These are phyloP conservation scores for Parsonsia alboflavescens DNA, from an alignment of 257 asterid species.

Conservation along the genomic window DNA sequence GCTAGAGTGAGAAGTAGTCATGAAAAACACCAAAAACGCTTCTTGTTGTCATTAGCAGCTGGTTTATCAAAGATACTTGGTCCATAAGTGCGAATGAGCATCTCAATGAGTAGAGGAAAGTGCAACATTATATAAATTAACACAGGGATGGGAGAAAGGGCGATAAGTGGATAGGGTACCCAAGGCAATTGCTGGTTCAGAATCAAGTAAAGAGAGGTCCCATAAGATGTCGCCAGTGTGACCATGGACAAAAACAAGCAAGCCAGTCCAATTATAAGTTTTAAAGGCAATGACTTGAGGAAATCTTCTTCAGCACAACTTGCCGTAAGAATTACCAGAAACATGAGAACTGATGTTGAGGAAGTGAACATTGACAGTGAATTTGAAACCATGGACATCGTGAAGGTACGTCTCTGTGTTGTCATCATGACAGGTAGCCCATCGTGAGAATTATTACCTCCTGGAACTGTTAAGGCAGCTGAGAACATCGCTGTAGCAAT, in stretches of 20 bases:
- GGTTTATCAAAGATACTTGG: slow-evolving; percentile 20
- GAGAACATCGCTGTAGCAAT: slow-evolving; percentile 34
- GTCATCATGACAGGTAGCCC: slow-evolving; percentile 25
- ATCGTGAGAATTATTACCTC: slow-evolving; percentile 16
- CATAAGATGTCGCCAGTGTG: slow-evolving; percentile 28
- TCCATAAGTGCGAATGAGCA: slow-evolving; percentile 20
- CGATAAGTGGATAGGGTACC: slow-evolving; percentile 19
- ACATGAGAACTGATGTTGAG: slow-evolving; percentile 24
- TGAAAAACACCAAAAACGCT: background rate
- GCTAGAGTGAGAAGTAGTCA: too few species aligned
- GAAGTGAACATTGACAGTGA: slow-evolving; percentile 19
- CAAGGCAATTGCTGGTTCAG: slow-evolving; percentile 2
- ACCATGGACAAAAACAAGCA: slow-evolving; percentile 22
- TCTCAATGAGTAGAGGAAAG: slow-evolving; percentile 23
- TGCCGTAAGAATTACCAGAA: slow-evolving; percentile 27
- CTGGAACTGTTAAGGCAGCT: slow-evolving; percentile 32
- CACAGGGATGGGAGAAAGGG: slow-evolving; percentile 16
- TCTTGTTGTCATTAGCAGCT: background rate
- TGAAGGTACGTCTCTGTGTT: slow-evolving; percentile 7
- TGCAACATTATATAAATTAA: slow-evolving; percentile 17
- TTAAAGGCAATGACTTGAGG: slow-evolving; percentile 22
- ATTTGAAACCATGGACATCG: slow-evolving; percentile 22
- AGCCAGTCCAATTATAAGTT: slow-evolving; percentile 20
- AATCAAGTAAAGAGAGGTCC: slow-evolving; percentile 25
- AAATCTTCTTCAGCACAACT: slow-evolving; percentile 28